These are phyloP conservation scores for Huntiella decipiens DNA, from an alignment of 2,329 filamentous ascomycete species.

Conservation along the genomic window DNA sequence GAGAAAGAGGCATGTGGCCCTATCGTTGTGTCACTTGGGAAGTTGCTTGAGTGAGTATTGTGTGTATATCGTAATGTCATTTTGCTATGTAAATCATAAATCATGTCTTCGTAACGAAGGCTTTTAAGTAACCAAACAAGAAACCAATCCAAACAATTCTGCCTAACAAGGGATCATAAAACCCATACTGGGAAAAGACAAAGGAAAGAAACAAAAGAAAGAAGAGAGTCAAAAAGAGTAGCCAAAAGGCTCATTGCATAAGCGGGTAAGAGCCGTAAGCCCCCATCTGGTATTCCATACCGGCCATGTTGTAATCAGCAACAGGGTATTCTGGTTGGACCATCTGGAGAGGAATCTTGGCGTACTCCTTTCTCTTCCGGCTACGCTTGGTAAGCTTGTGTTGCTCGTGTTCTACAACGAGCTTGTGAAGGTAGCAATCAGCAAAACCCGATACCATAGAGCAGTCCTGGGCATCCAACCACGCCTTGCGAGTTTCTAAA, in stretches of 20 bases:
- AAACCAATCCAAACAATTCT: not conserved
- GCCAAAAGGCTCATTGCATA: not conserved
- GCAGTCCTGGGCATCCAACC: not conserved
- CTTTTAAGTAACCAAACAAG: too few species aligned
- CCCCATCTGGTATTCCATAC: not conserved
- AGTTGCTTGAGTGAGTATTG: too few species aligned
- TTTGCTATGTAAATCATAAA: too few species aligned
- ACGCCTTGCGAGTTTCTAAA: slow-evolving; percentile 1
- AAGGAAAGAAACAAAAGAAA: not conserved
- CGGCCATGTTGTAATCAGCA: not conserved
- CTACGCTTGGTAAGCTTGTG: slow-evolving; percentile 8
- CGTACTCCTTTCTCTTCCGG: slow-evolving; percentile 6
- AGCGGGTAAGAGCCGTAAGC: not conserved
- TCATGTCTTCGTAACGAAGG: too few species aligned
- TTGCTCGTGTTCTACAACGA: slow-evolving; percentile 8
- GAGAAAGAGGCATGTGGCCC: too few species aligned
- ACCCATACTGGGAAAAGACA: not conserved
- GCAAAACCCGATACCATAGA: not conserved
- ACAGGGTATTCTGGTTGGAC: not conserved
- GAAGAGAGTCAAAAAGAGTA: not conserved
- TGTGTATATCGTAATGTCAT: too few species aligned
- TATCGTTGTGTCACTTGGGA: too few species aligned
- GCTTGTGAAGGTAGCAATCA: not conserved
- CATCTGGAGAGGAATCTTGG: not conserved
- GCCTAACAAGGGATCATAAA: not conserved